Evolutionary conservation across 352 stramenopile species (phyloP).

Genomic region (Globisporangium solare): DNA sequence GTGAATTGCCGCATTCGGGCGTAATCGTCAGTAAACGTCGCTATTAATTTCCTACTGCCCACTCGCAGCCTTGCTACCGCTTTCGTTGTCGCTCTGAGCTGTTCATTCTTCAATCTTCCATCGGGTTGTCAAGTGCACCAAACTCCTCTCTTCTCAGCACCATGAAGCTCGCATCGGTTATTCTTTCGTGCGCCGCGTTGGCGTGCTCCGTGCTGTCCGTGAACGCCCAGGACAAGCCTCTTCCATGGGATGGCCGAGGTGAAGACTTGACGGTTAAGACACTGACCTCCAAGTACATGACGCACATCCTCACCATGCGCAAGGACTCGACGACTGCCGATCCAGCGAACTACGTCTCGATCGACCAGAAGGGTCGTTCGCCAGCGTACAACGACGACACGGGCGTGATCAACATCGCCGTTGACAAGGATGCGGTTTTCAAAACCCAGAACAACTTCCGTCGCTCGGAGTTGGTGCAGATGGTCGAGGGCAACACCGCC

Average conservation of each 20-base stretch:
- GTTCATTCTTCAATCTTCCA: not conserved
- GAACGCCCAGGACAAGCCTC: conserved; percentile 17
- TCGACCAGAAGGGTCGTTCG: conserved; percentile 36
- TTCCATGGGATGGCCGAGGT: conserved; percentile 58
- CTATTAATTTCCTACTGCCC: no score
- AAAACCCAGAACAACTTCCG: conserved; percentile 55
- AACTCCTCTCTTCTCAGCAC: not conserved
- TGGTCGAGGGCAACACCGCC: conserved; percentile 28
- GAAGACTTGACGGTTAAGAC: conserved; percentile 47
- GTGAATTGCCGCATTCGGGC: no score
- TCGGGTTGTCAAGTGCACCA: not conserved
- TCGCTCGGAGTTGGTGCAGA: conserved; percentile 63
- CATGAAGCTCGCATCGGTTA: conserved; percentile 29
- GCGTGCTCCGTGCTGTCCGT: conserved; percentile 19
- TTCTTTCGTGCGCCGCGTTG: conserved; percentile 22
- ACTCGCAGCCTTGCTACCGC: no score
- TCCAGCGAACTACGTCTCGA: conserved; percentile 43
- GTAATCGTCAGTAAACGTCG: no score
- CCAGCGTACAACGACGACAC: conserved; percentile 58
- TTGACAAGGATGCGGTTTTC: conserved; percentile 48
- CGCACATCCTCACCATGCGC: conserved; percentile 62
- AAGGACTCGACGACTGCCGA: conserved; percentile 34
- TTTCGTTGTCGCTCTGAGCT: no score
- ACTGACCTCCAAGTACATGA: conserved; percentile 51
- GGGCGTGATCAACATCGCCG: conserved; percentile 46